Evolutionary conservation across 352 stramenopile genomes (phyloP).

Genomic region (Phytophthora syringae): DNA sequence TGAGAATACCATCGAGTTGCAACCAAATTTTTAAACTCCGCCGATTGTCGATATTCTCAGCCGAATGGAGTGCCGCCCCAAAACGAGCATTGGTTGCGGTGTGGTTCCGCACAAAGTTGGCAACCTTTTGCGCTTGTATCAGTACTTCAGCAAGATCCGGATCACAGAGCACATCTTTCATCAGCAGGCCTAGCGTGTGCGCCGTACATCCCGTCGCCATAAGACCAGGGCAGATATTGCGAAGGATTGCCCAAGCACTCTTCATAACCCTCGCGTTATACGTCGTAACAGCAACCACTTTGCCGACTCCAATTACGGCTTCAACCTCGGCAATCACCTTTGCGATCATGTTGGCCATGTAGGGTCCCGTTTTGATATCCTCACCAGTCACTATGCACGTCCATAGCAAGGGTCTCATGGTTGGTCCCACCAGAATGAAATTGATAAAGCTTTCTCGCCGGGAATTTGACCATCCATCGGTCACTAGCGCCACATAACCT

Average conservation of each 20-base stretch:
- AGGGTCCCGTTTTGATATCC: slow-evolving; percentile 4
- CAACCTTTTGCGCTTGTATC: slow-evolving; percentile 8
- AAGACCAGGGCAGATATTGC: not conserved
- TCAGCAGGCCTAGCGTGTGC: not conserved
- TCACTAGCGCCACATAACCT: slow-evolving; percentile 5
- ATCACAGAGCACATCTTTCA: slow-evolving; percentile 7
- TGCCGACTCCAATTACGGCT: not conserved
- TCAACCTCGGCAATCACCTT: slow-evolving; percentile 17
- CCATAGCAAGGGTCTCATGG: not conserved
- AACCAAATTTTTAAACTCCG: slow-evolving; percentile 6
- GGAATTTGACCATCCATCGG: not conserved
- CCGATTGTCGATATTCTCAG: not conserved
- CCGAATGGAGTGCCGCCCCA: not conserved
- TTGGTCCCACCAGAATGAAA: not conserved
- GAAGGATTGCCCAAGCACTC: not conserved
- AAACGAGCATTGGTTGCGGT: slow-evolving; percentile 9
- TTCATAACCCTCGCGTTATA: slow-evolving; percentile 16
- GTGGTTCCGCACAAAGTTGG: slow-evolving; percentile 7
- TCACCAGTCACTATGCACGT: slow-evolving; percentile 6
- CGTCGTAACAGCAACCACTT: slow-evolving; percentile 9
- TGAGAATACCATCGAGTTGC: slow-evolving; percentile 10
- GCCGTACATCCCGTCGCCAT: not conserved
- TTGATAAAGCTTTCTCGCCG: slow-evolving; percentile 1
- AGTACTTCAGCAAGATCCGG: not conserved
- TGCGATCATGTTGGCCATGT: slow-evolving; percentile 5